A percentile compares a stretch with the other conserved stretches of the same genome.
These are phyloP conservation scores for Neurospora hispaniola DNA, from an alignment of 495 filamentous ascomycete species.

Conservation along the genomic window DNA sequence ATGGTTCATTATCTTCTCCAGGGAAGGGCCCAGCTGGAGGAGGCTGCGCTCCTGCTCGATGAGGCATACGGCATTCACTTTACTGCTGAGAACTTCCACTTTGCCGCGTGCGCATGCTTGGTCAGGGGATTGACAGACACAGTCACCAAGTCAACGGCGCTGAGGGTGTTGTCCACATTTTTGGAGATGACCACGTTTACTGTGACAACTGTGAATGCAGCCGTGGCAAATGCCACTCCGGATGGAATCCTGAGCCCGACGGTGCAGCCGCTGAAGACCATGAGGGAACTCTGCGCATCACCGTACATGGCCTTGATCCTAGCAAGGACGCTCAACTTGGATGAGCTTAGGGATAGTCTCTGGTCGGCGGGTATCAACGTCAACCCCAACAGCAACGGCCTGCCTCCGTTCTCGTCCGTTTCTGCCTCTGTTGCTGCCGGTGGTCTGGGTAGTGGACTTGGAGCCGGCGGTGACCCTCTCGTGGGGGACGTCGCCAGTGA, in stretches of 20 bases:
- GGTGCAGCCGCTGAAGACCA: constrained; percentile 3
- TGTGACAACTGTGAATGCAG: background rate
- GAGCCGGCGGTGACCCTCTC: background rate
- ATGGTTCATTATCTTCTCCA: constrained; percentile 47
- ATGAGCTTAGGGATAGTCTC: constrained; percentile 40
- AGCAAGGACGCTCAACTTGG: constrained; percentile 31
- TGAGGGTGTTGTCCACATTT: constrained; percentile 47
- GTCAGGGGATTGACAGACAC: constrained; percentile 50
- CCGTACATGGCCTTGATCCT: constrained; percentile 44
- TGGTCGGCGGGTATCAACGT: constrained; percentile 36
- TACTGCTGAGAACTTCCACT: constrained; percentile 51
- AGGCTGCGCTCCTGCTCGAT: constrained; percentile 46
- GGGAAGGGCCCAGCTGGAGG: constrained; percentile 45
- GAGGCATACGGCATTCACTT: constrained; percentile 53
- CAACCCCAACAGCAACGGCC: constrained; percentile 21
- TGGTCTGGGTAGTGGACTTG: background rate
- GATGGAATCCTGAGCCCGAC: constrained; percentile 7
- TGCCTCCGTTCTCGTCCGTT: background rate
- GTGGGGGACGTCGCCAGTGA: constrained; percentile 1
- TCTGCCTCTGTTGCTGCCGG: background rate
- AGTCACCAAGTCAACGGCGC: constrained; percentile 42
- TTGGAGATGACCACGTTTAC: constrained; percentile 43
- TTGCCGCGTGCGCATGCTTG: constrained; percentile 48
- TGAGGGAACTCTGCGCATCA: constrained; percentile 27
- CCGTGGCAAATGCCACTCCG: constrained; percentile 6